Evolutionary conservation across 768 basidiomycete genomes (phyloP).

Genomic region (Hydnum rufescens): DNA sequence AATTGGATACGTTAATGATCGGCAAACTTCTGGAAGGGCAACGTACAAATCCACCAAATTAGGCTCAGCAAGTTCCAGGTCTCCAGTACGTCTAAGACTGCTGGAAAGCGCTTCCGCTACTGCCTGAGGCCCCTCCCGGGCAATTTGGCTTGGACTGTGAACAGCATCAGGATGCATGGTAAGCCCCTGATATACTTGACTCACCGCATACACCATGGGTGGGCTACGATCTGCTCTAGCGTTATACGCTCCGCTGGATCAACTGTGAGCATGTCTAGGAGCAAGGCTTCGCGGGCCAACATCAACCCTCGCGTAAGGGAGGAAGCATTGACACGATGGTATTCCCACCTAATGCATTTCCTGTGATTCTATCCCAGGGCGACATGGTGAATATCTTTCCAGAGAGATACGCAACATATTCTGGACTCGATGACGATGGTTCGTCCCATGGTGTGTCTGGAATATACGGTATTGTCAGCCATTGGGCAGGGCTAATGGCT

Average conservation of each 20-base stretch:
- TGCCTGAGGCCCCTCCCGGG: slow-evolving; percentile 27
- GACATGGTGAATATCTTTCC: slow-evolving; percentile 52
- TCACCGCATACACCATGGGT: slow-evolving; percentile 62
- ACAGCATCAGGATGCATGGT: neutral
- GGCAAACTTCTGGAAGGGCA: neutral
- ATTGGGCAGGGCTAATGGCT: neutral
- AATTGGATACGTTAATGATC: too few species aligned
- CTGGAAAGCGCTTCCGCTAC: slow-evolving; percentile 56
- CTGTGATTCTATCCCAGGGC: slow-evolving; percentile 59
- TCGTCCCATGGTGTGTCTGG: slow-evolving; percentile 97
- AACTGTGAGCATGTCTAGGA: slow-evolving; percentile 55
- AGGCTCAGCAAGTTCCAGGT: slow-evolving; percentile 33
- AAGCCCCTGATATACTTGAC: slow-evolving; percentile 1
- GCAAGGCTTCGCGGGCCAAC: slow-evolving; percentile 33
- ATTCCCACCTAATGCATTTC: slow-evolving; percentile 40
- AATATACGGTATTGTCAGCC: neutral
- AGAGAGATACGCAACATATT: slow-evolving; percentile 54
- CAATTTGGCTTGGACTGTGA: slow-evolving; percentile 49
- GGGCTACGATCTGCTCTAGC: slow-evolving; percentile 32
- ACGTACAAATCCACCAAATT: slow-evolving; percentile 3
- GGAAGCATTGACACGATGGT: neutral
- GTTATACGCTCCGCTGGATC: slow-evolving; percentile 50
- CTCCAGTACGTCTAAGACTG: slow-evolving; percentile 46
- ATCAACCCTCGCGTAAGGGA: neutral
- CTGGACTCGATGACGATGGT: slow-evolving; percentile 56